Evolutionary conservation across 345 rosid genomes (phyloP).

Genomic region (Camelina laxa): DNA sequence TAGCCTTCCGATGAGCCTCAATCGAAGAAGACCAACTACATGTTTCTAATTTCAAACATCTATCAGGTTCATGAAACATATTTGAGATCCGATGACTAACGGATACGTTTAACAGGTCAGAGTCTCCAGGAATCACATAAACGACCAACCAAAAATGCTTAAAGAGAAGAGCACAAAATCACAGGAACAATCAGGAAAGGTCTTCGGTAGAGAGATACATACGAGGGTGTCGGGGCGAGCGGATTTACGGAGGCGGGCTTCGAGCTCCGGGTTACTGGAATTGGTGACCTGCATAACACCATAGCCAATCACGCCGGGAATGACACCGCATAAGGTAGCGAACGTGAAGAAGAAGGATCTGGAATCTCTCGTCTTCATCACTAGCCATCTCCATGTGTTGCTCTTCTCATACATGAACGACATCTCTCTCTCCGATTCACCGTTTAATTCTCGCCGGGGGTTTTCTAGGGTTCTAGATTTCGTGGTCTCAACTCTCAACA

Average conservation of each 20-base stretch:
- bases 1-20: slow-evolving; percentile 7
- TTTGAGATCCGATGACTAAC: slow-evolving; percentile 15
- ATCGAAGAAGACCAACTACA: not conserved
- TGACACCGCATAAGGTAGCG: slow-evolving; percentile 88
- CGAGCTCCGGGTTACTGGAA: slow-evolving; percentile 75
- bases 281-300: slow-evolving; percentile 88
- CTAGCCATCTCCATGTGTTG: slow-evolving; percentile 79
- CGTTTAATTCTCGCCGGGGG: slow-evolving; percentile 28
- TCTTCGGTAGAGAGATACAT: slow-evolving; percentile 20
- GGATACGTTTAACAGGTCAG: not conserved
- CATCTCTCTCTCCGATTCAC: slow-evolving; percentile 46
- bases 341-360: slow-evolving; percentile 87
- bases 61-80: not conserved
- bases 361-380: slow-evolving; percentile 76
- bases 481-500: not conserved
- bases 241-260: slow-evolving; percentile 74
- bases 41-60: not conserved
- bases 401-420: slow-evolving; percentile 75
- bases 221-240: slow-evolving; percentile 86
- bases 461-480: slow-evolving; percentile 41
- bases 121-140: slow-evolving; percentile 19
- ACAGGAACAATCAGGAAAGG: not conserved
- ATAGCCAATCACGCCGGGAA: slow-evolving; percentile 88
- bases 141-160: not conserved
- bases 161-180: not conserved